Evolutionary conservation across 441 rosid species (phyloP).

Genomic region (Populus hybrid): DNA sequence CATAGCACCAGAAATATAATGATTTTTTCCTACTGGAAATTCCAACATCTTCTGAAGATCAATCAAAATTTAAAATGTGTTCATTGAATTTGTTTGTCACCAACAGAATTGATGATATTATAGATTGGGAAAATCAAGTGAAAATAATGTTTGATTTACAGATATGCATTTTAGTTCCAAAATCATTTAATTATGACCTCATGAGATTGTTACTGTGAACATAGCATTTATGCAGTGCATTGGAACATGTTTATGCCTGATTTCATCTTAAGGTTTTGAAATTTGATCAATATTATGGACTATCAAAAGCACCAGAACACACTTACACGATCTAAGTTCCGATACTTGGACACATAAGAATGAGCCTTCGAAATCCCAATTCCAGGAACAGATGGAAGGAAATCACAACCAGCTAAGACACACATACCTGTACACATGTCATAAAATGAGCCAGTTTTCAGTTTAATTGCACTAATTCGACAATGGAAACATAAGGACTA

Average conservation of each 20-base stretch:
- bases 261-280: conserved; percentile 1
- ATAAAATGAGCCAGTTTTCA: conserved; percentile 15
- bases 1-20: neutral
- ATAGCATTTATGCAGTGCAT: neutral
- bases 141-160: neutral
- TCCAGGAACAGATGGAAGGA: conserved; percentile 86
- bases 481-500: neutral
- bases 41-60: neutral
- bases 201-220: neutral
- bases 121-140: neutral
- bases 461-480: conserved; percentile 12
- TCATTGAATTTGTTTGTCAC: neutral
- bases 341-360: conserved; percentile 63
- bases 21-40: neutral
- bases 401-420: conserved; percentile 89
- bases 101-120: too few relatives aligned
- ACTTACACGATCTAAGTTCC: conserved; percentile 76
- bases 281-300: neutral
- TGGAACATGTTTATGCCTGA: neutral
- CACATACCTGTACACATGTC: conserved; percentile 64
- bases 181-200: neutral
- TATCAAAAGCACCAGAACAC: conserved; percentile 7
- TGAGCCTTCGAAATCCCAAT: conserved; percentile 76
- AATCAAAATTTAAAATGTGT: neutral
- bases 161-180: neutral